Percentiles rank a stretch among this genome's conserved stretches.
Conservation (phyloP, 2,329 filamentous ascomycete genomes). For the Aspergillus unguis region DNA sequence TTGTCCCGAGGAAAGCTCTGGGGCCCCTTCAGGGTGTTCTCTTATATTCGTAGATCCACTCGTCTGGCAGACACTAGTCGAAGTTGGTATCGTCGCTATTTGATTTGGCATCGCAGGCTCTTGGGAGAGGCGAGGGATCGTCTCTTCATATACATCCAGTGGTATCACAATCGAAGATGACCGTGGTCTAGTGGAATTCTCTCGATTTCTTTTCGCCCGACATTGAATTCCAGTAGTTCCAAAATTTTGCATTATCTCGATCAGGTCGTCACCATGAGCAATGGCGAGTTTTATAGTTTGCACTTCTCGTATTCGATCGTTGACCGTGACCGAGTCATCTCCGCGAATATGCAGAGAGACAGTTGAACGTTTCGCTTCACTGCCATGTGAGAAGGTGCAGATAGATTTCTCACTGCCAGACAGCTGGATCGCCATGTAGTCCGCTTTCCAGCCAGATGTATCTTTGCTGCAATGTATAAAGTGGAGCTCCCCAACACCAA, state of each 20-base stretch:
- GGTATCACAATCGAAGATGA: constrained; percentile 16
- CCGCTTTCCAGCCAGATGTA: constrained; percentile 1
- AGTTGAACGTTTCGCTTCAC: background rate
- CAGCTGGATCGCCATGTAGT: constrained; percentile 10
- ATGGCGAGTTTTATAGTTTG: constrained; percentile 8
- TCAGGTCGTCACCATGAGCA: constrained; percentile 10
- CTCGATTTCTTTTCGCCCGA: background rate
- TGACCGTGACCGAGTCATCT: constrained; percentile 2
- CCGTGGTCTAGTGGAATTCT: background rate
- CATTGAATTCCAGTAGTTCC: background rate
- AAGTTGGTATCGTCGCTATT: background rate
- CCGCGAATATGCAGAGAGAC: constrained; percentile 6
- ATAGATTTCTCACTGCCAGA: background rate
- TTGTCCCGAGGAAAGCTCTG: background rate
- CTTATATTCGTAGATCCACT: background rate
- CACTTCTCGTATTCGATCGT: constrained; percentile 9
- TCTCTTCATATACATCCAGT: constrained; percentile 14
- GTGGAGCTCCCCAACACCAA: background rate
- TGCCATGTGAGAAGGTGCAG: background rate
- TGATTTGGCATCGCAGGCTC: background rate
- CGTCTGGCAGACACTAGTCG: background rate
- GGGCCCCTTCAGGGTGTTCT: background rate
- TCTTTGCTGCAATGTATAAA: constrained; percentile 11
- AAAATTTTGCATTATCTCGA: constrained; percentile 8
- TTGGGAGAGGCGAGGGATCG: constrained; percentile 5